Conservation (phyloP, 257 asterid genomes). For the Fraxinus cuspidata region DNA sequence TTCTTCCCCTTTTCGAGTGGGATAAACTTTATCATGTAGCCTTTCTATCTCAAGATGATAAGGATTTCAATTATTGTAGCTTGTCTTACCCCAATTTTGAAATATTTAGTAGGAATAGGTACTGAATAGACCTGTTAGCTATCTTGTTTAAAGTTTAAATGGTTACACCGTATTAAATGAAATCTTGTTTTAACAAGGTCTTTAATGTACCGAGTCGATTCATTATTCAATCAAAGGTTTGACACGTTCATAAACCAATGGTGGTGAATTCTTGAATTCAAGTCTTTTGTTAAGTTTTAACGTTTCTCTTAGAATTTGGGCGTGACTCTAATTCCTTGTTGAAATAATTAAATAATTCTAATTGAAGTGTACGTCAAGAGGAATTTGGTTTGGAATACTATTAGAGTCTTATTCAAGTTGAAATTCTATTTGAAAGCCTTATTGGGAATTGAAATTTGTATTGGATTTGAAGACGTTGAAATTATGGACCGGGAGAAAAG, state of each 20-base stretch:
- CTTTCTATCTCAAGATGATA: background rate
- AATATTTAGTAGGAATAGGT: background rate
- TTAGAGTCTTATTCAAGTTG: too few species aligned
- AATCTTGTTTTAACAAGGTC: too few species aligned
- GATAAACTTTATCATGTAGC: background rate
- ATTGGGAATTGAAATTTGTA: too few species aligned
- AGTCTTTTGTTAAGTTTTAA: background rate
- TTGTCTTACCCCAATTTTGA: background rate
- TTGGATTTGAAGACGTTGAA: too few species aligned
- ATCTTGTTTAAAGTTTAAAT: background rate
- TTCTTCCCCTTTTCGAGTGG: conserved; percentile 1
- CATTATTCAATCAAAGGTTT: background rate
- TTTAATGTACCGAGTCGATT: background rate
- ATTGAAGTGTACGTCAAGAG: too few species aligned
- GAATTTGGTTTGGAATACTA: too few species aligned
- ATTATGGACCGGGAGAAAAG: too few species aligned
- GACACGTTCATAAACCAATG: background rate
- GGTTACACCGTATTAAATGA: too few species aligned
- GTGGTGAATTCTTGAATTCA: background rate
- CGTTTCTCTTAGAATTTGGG: too few species aligned
- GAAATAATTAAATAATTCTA: too few species aligned
- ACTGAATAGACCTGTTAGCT: background rate
- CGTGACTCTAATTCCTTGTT: too few species aligned
- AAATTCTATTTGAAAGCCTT: too few species aligned
- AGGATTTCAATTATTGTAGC: background rate